These are phyloP conservation scores for Cladosporium colombiae DNA, from an alignment of 2,329 filamentous ascomycete genomes.

Conservation along the genomic window DNA sequence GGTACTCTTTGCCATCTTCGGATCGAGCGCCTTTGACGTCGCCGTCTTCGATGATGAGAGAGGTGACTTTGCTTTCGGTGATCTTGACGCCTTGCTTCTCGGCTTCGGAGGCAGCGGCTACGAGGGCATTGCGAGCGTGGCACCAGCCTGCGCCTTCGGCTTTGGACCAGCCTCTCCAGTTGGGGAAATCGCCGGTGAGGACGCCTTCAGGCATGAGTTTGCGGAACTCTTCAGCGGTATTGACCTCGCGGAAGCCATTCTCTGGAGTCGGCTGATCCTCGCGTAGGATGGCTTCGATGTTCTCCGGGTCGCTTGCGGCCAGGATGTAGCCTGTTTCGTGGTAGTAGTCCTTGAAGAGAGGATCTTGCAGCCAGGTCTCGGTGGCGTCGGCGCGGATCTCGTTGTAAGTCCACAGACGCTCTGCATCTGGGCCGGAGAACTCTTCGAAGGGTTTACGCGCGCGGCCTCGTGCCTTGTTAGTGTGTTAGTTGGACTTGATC, in stretches of 20 bases:
- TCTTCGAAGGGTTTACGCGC: constrained; percentile 16
- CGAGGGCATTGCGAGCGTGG: constrained; percentile 52
- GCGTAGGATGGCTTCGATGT: constrained; percentile 30
- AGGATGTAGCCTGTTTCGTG: constrained; percentile 52
- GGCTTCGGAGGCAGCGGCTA: constrained; percentile 49
- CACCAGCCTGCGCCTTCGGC: constrained; percentile 54
- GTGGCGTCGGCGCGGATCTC: constrained; percentile 40
- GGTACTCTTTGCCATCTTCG: constrained; percentile 44
- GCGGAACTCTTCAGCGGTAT: constrained; percentile 49
- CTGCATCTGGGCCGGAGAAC: constrained; percentile 14
- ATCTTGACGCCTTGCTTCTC: constrained; percentile 50
- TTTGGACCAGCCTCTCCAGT: constrained; percentile 55
- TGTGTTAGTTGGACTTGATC: constrained; percentile 15
- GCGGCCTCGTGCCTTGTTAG: constrained; percentile 22
- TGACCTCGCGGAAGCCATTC: constrained; percentile 36
- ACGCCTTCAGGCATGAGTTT: constrained; percentile 55
- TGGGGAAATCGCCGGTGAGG: constrained; percentile 51
- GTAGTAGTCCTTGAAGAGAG: constrained; percentile 47
- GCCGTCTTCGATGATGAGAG: constrained; percentile 40
- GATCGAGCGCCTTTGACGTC: constrained; percentile 48
- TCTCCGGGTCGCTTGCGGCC: constrained; percentile 46
- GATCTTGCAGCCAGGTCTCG: constrained; percentile 47
- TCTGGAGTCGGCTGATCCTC: constrained; percentile 28
- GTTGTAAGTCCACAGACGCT: constrained; percentile 20
- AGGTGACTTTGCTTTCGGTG: constrained; percentile 45